Conservation (phyloP, 2,329 filamentous ascomycete species). For the Orbilia blumenaviensis region DNA sequence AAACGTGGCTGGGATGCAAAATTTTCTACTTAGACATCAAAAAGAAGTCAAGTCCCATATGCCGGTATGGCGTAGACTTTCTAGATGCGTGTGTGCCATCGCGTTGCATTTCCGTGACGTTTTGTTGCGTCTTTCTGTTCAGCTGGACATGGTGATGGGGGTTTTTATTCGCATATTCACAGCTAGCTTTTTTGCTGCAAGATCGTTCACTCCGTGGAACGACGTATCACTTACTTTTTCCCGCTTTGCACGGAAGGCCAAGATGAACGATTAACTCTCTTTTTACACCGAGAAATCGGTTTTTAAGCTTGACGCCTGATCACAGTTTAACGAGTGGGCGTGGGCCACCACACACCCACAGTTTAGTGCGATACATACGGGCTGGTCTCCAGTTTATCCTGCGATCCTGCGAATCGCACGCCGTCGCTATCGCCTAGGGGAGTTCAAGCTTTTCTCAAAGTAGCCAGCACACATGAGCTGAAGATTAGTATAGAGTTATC, state of each 20-base stretch:
- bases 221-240: conserved; percentile 26
- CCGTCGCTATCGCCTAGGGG: conserved; percentile 9
- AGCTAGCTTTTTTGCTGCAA: conserved; percentile 1
- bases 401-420: conserved; percentile 3
- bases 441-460: conserved; percentile 32
- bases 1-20: conserved; percentile 28
- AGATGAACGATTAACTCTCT: too few species aligned
- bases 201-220: conserved; percentile 29
- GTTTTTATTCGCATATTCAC: too few species aligned
- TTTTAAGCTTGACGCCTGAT: conserved; percentile 13
- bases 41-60: conserved; percentile 15
- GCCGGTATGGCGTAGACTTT: conserved; percentile 29
- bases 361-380: conserved; percentile 25
- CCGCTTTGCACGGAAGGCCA: conserved; percentile 25
- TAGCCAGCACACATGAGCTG: conserved; percentile 24
- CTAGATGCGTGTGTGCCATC: conserved; percentile 4
- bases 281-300: neutral
- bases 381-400: conserved; percentile 10
- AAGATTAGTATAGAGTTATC: conserved; percentile 28
- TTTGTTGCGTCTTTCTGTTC: conserved; percentile 2
- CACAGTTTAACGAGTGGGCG: conserved; percentile 11
- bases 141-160: conserved; percentile 11
- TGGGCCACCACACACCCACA: conserved; percentile 10
- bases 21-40: conserved; percentile 6
- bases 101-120: conserved; percentile 12